Base-by-base conservation (phyloP, 2,329 filamentous ascomycete genomes). In the Colletotrichum liaoningense region DNA sequence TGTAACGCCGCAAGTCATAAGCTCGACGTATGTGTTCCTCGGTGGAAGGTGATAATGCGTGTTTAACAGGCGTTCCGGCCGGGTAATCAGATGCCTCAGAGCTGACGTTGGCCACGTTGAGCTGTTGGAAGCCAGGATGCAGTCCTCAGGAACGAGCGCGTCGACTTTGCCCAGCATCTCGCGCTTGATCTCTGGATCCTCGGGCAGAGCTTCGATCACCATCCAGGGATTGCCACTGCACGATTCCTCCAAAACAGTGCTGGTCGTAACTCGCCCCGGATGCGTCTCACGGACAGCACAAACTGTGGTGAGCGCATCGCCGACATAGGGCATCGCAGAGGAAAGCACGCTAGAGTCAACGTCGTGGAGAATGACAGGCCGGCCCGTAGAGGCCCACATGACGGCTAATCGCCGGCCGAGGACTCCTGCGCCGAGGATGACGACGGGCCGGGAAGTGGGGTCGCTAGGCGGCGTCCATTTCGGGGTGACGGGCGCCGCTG, bases 341-440 rank as follows among this genome's bases (percentile, higher is more conserved):
- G 69, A 52, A 12, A 80, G 76, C 1, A 77, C 78, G 4, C 75
- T 72, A 4, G 67, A 54, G 7, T 77, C 77, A 22, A 74, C 74
- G 75, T 81, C 79, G 67, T 80, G 78, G 66, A 81, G 62, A 22
- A 78, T 76, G 5, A 81, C 79, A 4, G 79, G 74, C 59, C 81
- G 67, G 52, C 66, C 26, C 75, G 79, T 73, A 76, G 83, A 75
- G 76, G 77, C 66, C 79, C 73, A 77, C 74, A 83, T 58, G n/a
- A 77, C 74, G 76, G 82, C 83, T 4, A 85, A 77, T 7, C 84
- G 82, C 12, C 83, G 79, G 46, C 84, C 84, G 1, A 85, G 78
- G 28, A 84, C 82, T 12, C 84, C 84, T 3, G 81, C 83, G 1
- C 84, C 84, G 26, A 85, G 77, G n/a, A 85, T 76, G 6, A 80